A percentile compares a stretch with the other conserved stretches of the same genome.
Evolutionary conservation across 306 rosid genomes (phyloP).

Genomic region (Ormosia semicastrata): DNA sequence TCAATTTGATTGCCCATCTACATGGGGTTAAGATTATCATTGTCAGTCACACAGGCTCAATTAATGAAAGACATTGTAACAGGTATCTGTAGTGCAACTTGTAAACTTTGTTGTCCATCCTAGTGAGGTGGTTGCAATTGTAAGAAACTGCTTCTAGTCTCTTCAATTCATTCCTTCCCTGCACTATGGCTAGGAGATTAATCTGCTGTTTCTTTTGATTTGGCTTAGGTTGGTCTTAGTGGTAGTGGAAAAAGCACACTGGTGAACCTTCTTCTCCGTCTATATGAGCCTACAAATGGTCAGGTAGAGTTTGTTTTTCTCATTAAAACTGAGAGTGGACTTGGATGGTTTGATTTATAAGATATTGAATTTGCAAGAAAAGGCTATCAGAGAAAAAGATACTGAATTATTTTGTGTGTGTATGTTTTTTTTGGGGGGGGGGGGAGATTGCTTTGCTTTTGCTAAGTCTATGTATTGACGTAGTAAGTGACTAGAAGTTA

Average conservation of each 20-base stretch:
- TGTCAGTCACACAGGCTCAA: constrained; percentile 29
- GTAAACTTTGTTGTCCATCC: constrained; percentile 73
- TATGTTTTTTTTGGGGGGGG: not conserved
- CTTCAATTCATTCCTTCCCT: constrained; percentile 25
- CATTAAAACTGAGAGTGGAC: not conserved
- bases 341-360: not conserved
- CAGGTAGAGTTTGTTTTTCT: constrained; percentile 60
- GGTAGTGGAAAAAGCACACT: constrained; percentile 98
- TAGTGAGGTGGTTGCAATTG: constrained; percentile 89
- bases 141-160: constrained; percentile 47
- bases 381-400: not conserved
- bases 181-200: constrained; percentile 26
- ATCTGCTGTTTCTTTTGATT: constrained; percentile 22
- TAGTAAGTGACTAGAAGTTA: not conserved
- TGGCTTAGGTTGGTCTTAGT: constrained; percentile 87
- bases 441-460: not conserved
- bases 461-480: not conserved
- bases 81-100: constrained; percentile 76
- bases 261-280: constrained; percentile 92
- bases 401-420: not conserved
- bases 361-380: not conserved
- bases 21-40: constrained; percentile 15
- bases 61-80: constrained; percentile 35
- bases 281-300: constrained; percentile 91
- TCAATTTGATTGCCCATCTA: constrained; percentile 13